These are phyloP conservation scores for Triangularia setosa DNA, from an alignment of 2,329 filamentous ascomycete genomes.

Conservation along the genomic window DNA sequence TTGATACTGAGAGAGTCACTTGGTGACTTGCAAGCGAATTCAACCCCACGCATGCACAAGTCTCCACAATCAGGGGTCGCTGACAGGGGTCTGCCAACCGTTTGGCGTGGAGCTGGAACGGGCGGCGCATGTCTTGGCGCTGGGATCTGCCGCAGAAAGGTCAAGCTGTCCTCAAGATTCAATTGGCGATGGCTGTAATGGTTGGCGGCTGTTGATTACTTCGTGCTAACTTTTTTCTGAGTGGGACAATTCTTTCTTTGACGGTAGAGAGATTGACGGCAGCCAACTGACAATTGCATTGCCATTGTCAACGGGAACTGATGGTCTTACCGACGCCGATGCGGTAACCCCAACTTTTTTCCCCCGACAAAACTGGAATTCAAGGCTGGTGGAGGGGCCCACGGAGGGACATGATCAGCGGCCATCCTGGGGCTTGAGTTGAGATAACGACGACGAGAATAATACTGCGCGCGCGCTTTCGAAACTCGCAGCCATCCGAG, in stretches of 20 bases:
- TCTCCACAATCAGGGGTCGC: neutral
- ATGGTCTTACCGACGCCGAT: neutral
- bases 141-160: conserved; percentile 7
- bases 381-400: neutral
- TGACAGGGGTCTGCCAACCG: neutral
- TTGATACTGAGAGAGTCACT: neutral
- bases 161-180: conserved; percentile 28
- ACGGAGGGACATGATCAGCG: neutral
- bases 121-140: neutral
- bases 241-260: neutral
- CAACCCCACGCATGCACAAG: neutral
- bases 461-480: neutral
- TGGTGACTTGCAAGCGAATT: neutral
- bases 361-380: neutral
- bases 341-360: neutral
- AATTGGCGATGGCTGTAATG: conserved; percentile 5
- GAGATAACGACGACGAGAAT: neutral
- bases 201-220: neutral
- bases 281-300: neutral
- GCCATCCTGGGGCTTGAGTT: neutral
- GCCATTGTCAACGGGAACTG: neutral
- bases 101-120: neutral
- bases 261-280: neutral
- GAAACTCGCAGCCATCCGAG: neutral
- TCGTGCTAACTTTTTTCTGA: neutral